phyloP scores from a whole-genome alignment of 2,329 filamentous ascomycete species.

The Tolypocladium cylindrosporum region DNA sequence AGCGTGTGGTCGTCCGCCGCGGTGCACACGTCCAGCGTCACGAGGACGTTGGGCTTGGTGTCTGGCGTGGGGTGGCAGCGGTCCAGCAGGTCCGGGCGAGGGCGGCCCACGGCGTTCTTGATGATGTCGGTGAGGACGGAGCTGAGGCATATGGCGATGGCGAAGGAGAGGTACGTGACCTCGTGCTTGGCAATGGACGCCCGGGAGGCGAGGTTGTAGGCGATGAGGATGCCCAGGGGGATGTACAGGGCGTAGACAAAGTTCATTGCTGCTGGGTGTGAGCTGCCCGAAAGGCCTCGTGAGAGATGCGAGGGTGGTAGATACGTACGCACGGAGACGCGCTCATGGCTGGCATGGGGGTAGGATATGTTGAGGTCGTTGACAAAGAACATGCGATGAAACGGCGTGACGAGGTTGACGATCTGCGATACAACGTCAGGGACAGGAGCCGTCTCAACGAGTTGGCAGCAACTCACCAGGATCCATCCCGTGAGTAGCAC shows the following conservation, averaged over 20 bases:
- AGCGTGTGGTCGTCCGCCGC: slow-evolving; percentile 57
- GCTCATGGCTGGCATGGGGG: slow-evolving; percentile 74
- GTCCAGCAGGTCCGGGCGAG: slow-evolving; percentile 53
- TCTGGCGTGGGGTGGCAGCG: slow-evolving; percentile 62
- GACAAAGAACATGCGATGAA: slow-evolving; percentile 89
- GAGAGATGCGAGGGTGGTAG: neutral
- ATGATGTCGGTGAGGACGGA: slow-evolving; percentile 80
- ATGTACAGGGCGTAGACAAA: slow-evolving; percentile 69
- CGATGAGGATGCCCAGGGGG: slow-evolving; percentile 56
- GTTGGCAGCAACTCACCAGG: slow-evolving; percentile 30
- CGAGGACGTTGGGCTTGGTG: slow-evolving; percentile 40
- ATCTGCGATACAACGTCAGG: slow-evolving; percentile 10
- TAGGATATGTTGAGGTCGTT: slow-evolving; percentile 78
- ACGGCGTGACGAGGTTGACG: slow-evolving; percentile 53
- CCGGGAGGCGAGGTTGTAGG: slow-evolving; percentile 53
- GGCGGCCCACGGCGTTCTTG: slow-evolving; percentile 79
- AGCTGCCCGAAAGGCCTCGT: neutral
- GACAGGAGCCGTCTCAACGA: neutral
- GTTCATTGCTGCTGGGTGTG: slow-evolving; percentile 47
- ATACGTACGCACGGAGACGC: slow-evolving; percentile 64
- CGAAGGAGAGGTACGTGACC: slow-evolving; percentile 71
- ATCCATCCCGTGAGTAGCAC: slow-evolving; percentile 61
- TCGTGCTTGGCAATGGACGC: slow-evolving; percentile 71
- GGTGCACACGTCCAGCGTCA: slow-evolving; percentile 63
- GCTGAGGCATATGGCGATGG: slow-evolving; percentile 66